phyloP scores from a whole-genome alignment of 352 stramenopile genomes.

The Globisporangium takayamanum region DNA sequence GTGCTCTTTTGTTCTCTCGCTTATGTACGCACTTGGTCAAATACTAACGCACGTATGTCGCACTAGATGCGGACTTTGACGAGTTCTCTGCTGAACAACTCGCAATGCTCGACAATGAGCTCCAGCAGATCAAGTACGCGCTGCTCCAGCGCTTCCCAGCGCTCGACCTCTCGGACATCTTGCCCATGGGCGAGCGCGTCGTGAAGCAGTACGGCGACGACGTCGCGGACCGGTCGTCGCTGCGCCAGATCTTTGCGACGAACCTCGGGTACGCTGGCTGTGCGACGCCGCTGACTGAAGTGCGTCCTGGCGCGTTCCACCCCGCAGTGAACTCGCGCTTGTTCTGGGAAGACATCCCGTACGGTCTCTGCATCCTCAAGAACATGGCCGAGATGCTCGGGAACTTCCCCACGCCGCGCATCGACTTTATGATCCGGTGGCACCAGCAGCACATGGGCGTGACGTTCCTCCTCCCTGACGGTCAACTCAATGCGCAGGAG shows the following conservation, averaged over 20 bases:
- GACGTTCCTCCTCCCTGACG: slow-evolving; percentile 80
- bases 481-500: slow-evolving; percentile 85
- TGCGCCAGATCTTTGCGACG: slow-evolving; percentile 88
- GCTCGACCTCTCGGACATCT: slow-evolving; percentile 86
- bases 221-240: slow-evolving; percentile 79
- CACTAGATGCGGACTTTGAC: slow-evolving; percentile 87
- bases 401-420: slow-evolving; percentile 90
- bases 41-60: background rate
- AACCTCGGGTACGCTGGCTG: slow-evolving; percentile 90
- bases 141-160: slow-evolving; percentile 88
- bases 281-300: slow-evolving; percentile 82
- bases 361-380: slow-evolving; percentile 91
- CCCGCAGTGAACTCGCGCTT: slow-evolving; percentile 82
- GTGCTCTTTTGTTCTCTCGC: too few relatives aligned
- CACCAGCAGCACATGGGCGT: slow-evolving; percentile 90
- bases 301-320: slow-evolving; percentile 65
- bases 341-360: slow-evolving; percentile 92
- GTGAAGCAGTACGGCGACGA: slow-evolving; percentile 91
- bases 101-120: slow-evolving; percentile 90
- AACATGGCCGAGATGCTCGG: slow-evolving; percentile 91
- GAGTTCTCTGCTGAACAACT: slow-evolving; percentile 90
- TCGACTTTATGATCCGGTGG: slow-evolving; percentile 93
- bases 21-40: background rate
- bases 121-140: slow-evolving; percentile 89
- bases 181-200: slow-evolving; percentile 88